These are phyloP conservation scores for Trichoderma reesei DNA, from an alignment of 495 filamentous ascomycete genomes.

Conservation along the genomic window DNA sequence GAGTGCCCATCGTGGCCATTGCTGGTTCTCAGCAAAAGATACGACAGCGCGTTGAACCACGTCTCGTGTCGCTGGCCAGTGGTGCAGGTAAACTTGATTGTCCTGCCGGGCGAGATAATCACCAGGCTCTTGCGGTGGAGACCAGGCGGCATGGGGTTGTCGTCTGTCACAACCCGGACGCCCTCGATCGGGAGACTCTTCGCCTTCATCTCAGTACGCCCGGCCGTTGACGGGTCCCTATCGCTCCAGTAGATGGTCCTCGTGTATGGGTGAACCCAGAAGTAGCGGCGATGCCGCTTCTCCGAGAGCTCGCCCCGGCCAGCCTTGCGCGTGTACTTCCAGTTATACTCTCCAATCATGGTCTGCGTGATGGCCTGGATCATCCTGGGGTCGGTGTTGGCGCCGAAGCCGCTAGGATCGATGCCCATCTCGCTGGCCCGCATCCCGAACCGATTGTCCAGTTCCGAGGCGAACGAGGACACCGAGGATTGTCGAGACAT, in stretches of 20 bases:
- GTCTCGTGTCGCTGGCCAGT: slow-evolving; percentile 93
- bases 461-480: slow-evolving; percentile 88
- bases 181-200: slow-evolving; percentile 94
- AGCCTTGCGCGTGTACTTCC: slow-evolving; percentile 95
- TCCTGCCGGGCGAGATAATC: slow-evolving; percentile 78
- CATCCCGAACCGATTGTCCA: slow-evolving; percentile 83
- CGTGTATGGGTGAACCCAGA: slow-evolving; percentile 99
- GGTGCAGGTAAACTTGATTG: slow-evolving; percentile 84
- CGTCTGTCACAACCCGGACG: slow-evolving; percentile 86
- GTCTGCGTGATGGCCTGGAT: slow-evolving; percentile 99
- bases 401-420: slow-evolving; percentile 48
- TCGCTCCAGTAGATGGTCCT: slow-evolving; percentile 96
- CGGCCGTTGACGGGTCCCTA: slow-evolving; percentile 69
- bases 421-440: slow-evolving; percentile 42
- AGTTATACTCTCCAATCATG: slow-evolving; percentile 98
- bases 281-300: slow-evolving; percentile 86
- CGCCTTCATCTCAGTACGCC: slow-evolving; percentile 68
- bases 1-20: slow-evolving; percentile 39
- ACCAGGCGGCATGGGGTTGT: slow-evolving; percentile 91
- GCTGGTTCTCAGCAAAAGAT: slow-evolving; percentile 69
- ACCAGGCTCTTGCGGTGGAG: slow-evolving; percentile 88
- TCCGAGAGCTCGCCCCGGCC: slow-evolving; percentile 77
- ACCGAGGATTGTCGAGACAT: slow-evolving; percentile 66
- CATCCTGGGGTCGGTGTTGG: slow-evolving; percentile 86
- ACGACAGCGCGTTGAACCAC: slow-evolving; percentile 96